These are phyloP conservation scores for Adiantum capillusveneris DNA, from an alignment of 75 land plant genomes.

Conservation along the genomic window DNA sequence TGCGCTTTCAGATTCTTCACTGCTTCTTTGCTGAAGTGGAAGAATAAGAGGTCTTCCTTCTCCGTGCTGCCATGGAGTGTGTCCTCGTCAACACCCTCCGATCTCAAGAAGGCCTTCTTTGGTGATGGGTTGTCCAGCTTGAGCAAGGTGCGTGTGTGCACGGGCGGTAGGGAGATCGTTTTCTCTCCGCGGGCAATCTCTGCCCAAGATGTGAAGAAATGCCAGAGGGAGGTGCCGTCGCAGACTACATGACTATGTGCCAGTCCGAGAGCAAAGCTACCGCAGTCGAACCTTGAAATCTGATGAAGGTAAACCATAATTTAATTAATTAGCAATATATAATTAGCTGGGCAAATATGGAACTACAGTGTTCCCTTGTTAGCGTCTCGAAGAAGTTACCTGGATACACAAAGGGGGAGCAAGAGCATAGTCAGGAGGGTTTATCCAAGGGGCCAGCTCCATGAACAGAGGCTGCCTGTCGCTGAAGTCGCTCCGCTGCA, in stretches of 20 bases:
- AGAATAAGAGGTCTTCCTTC: too few relatives aligned
- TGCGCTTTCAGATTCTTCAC: too few relatives aligned
- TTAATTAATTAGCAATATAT: too few relatives aligned
- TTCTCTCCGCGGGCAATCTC: constrained; percentile 17
- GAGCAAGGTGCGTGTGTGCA: constrained; percentile 6
- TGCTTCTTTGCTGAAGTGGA: too few relatives aligned
- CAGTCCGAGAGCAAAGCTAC: constrained; percentile 45
- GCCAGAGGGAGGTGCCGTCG: constrained; percentile 64
- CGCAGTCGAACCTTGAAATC: constrained; percentile 8
- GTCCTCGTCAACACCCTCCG: neutral
- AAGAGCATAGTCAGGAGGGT: neutral
- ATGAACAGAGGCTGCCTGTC: neutral
- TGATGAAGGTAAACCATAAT: too few relatives aligned
- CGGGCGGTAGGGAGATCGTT: constrained; percentile 7
- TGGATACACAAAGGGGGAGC: neutral
- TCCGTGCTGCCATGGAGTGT: too few relatives aligned
- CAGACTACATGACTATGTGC: constrained; percentile 43
- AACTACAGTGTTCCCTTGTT: neutral
- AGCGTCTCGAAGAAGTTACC: too few relatives aligned
- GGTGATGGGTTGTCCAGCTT: neutral
- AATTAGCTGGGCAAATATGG: neutral
- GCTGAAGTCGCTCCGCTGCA: neutral
- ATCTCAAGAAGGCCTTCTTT: neutral
- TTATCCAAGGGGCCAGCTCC: neutral
- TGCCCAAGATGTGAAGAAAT: constrained; percentile 59